A percentile compares a stretch with the other conserved stretches of the same genome.
phyloP scores from a whole-genome alignment of 2,329 filamentous ascomycete genomes.

The Grosmannia clavigera region DNA sequence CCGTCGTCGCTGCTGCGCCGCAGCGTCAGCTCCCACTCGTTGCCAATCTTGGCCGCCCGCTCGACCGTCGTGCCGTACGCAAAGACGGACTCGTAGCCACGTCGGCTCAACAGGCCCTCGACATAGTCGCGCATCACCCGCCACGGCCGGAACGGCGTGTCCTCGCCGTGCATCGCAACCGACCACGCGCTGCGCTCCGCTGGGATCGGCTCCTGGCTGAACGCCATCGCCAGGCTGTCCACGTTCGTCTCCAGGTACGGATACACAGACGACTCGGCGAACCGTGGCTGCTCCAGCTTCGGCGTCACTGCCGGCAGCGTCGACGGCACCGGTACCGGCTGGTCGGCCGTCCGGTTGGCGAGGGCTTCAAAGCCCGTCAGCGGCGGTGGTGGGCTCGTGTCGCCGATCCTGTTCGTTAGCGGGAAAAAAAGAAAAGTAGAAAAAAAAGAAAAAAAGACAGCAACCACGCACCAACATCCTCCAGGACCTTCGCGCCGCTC shows the following conservation, averaged over 20 bases:
- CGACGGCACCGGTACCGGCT: conserved; percentile 31
- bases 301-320: conserved; percentile 33
- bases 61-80: conserved; percentile 51
- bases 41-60: conserved; percentile 34
- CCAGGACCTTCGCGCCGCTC: conserved; percentile 28
- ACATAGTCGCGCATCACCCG: conserved; percentile 42
- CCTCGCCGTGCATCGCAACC: conserved; percentile 36
- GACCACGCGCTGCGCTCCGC: conserved; percentile 17
- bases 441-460: not conserved
- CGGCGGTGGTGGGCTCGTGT: conserved; percentile 25
- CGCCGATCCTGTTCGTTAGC: conserved; percentile 33
- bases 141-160: conserved; percentile 52
- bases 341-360: conserved; percentile 31
- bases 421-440: not conserved
- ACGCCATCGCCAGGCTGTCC: conserved; percentile 45
- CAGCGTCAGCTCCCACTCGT: conserved; percentile 41
- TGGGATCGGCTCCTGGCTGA: conserved; percentile 17
- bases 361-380: conserved; percentile 25
- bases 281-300: conserved; percentile 15
- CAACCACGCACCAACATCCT: conserved; percentile 27
- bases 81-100: conserved; percentile 24
- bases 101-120: conserved; percentile 29
- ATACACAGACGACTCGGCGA: conserved; percentile 8
- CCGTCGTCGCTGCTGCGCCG: conserved; percentile 21
- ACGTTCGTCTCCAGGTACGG: conserved; percentile 39